Percentiles rank a stretch among this genome's conserved stretches.
Conservation (phyloP, 768 basidiomycete genomes). For the Pulveroboletus sp. region DNA sequence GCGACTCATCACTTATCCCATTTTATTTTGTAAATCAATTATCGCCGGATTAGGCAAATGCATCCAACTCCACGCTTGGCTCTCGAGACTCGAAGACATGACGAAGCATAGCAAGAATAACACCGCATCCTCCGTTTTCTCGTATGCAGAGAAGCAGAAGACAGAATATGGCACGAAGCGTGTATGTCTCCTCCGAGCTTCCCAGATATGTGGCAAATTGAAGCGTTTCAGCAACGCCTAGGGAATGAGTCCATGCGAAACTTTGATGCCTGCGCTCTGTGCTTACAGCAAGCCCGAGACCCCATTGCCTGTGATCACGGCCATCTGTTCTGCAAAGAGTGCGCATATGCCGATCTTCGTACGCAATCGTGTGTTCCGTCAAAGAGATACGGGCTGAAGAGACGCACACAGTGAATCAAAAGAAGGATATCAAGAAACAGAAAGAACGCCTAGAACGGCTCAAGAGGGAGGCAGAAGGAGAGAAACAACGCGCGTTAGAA, state of each 20-base stretch:
- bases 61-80: neutral
- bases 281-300: conserved; percentile 76
- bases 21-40: no score
- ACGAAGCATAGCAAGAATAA: conserved; percentile 91
- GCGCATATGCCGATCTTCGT: conserved; percentile 82
- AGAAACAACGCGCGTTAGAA: conserved; percentile 59
- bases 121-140: conserved; percentile 84
- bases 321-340: conserved; percentile 95
- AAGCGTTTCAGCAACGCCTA: conserved; percentile 29
- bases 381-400: conserved; percentile 9
- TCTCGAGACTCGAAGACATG: conserved; percentile 57
- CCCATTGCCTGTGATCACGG: conserved; percentile 82
- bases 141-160: conserved; percentile 84
- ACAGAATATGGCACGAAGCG: conserved; percentile 75
- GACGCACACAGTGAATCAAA: conserved; percentile 66
- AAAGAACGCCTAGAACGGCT: conserved; percentile 71
- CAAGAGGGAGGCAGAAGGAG: conserved; percentile 75
- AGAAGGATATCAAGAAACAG: conserved; percentile 89
- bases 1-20: no score
- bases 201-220: neutral
- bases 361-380: conserved; percentile 25
- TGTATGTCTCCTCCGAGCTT: conserved; percentile 34
- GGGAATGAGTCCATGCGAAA: conserved; percentile 91
- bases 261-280: conserved; percentile 89
- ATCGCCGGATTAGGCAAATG: neutral